These are phyloP conservation scores for Gracilaria vermiculophylla DNA, from an alignment of 23 red algal species.

Conservation along the genomic window DNA sequence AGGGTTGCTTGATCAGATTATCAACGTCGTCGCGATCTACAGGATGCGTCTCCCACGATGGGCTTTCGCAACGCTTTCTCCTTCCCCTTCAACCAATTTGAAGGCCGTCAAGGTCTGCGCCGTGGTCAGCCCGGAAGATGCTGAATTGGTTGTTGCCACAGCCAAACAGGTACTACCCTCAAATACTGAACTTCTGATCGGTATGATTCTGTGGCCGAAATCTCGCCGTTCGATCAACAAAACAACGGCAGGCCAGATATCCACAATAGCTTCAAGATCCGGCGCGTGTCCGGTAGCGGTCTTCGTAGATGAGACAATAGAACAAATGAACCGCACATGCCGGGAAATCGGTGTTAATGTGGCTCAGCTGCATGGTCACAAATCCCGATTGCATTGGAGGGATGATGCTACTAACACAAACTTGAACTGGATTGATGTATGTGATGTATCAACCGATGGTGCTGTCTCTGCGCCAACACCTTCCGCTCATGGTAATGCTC, in stretches of 20 bases:
- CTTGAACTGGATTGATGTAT: slow-evolving; percentile 38
- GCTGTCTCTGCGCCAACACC: neutral
- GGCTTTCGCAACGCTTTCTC: neutral
- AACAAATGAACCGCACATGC: slow-evolving; percentile 19
- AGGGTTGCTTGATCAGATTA: too few species aligned
- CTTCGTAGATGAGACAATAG: slow-evolving; percentile 71
- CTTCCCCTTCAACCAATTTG: neutral
- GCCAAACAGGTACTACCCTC: slow-evolving; percentile 7
- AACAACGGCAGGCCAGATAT: slow-evolving; percentile 39
- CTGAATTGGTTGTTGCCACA: slow-evolving; percentile 14
- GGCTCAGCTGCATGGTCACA: slow-evolving; percentile 67
- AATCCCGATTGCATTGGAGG: slow-evolving; percentile 1
- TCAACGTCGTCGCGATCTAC: too few species aligned
- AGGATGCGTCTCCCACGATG: too few species aligned
- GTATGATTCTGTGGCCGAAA: slow-evolving; percentile 73
- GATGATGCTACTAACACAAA: neutral
- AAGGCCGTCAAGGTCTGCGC: slow-evolving; percentile 74
- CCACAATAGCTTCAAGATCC: slow-evolving; percentile 27
- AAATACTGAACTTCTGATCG: slow-evolving; percentile 52
- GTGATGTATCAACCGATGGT: slow-evolving; percentile 37
- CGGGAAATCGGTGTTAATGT: slow-evolving; percentile 17
- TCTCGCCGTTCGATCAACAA: slow-evolving; percentile 57
- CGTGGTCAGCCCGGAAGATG: slow-evolving; percentile 62
- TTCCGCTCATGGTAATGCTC: neutral
- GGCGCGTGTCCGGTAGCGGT: slow-evolving; percentile 59